Conservation (phyloP, 2,329 filamentous ascomycete species). For the Fusarium sacchari region DNA sequence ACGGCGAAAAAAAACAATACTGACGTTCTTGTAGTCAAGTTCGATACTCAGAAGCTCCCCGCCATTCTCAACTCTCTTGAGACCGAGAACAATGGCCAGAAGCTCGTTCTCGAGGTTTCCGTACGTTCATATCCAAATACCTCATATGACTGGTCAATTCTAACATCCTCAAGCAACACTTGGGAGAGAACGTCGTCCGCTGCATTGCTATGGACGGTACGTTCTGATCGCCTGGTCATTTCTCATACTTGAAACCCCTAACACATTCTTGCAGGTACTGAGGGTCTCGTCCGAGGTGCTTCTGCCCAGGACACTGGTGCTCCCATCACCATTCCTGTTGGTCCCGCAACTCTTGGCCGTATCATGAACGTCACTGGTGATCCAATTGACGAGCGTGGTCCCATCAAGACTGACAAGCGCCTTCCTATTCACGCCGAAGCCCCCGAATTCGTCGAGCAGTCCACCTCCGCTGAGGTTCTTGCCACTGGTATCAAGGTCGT, state of each 20-base stretch:
- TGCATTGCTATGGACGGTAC: constrained; percentile 99
- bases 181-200: constrained; percentile 98
- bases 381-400: constrained; percentile 99
- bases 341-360: constrained; percentile 91
- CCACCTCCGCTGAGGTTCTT: constrained; percentile 94
- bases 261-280: constrained; percentile 76
- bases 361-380: constrained; percentile 99
- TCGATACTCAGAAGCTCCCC: constrained; percentile 92
- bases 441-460: constrained; percentile 93
- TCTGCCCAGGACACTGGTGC: constrained; percentile 87
- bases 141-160: constrained; percentile 25
- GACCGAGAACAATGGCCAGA: constrained; percentile 90
- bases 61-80: constrained; percentile 97
- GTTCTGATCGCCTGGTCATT: constrained; percentile 47
- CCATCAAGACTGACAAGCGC: constrained; percentile 91
- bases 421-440: constrained; percentile 94
- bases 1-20: constrained; percentile 11
- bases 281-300: constrained; percentile 96
- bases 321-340: constrained; percentile 97
- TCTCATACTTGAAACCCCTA: constrained; percentile 22
- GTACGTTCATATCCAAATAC: constrained; percentile 64
- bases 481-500: constrained; percentile 99
- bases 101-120: constrained; percentile 95
- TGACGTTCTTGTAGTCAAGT: constrained; percentile 79
- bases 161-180: constrained; percentile 83